Percentiles rank a stretch among this genome's conserved stretches.
Evolutionary conservation across 208 protist species (phyloP).

Genomic region (Wallacemonas rigidus): DNA sequence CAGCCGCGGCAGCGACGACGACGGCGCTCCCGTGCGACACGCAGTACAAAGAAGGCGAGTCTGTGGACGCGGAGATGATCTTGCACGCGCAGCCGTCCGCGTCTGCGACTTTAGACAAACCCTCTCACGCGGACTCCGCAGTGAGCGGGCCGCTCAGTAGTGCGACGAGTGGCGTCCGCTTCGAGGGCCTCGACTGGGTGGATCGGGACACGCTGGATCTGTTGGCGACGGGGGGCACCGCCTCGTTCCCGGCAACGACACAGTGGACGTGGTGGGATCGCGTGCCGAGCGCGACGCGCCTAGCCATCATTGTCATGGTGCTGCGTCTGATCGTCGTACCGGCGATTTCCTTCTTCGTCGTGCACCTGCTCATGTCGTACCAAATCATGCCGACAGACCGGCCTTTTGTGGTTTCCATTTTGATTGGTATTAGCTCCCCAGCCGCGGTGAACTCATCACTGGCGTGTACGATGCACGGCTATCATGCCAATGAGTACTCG

Average conservation of each 20-base stretch:
- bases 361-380: slow-evolving; percentile 47
- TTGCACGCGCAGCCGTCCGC: slow-evolving; percentile 2
- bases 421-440: slow-evolving; percentile 62
- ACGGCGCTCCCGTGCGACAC: not conserved
- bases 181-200: not conserved
- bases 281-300: slow-evolving; percentile 26
- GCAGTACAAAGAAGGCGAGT: not conserved
- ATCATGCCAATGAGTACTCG: slow-evolving; percentile 53
- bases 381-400: slow-evolving; percentile 49
- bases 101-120: not conserved
- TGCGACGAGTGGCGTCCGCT: not conserved
- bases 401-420: slow-evolving; percentile 61
- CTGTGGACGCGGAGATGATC: not conserved
- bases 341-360: slow-evolving; percentile 47
- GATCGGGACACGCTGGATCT: slow-evolving; percentile 1
- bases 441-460: slow-evolving; percentile 68
- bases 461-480: slow-evolving; percentile 64
- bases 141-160: not conserved
- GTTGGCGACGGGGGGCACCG: not conserved
- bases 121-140: no score
- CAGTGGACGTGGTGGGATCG: slow-evolving; percentile 11
- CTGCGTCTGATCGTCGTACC: slow-evolving; percentile 67
- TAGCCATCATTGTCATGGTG: slow-evolving; percentile 37
- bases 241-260: not conserved
- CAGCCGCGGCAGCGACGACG: not conserved